Conservation (phyloP, 148 eudicot genomes). For the Diospyros kaki region DNA sequence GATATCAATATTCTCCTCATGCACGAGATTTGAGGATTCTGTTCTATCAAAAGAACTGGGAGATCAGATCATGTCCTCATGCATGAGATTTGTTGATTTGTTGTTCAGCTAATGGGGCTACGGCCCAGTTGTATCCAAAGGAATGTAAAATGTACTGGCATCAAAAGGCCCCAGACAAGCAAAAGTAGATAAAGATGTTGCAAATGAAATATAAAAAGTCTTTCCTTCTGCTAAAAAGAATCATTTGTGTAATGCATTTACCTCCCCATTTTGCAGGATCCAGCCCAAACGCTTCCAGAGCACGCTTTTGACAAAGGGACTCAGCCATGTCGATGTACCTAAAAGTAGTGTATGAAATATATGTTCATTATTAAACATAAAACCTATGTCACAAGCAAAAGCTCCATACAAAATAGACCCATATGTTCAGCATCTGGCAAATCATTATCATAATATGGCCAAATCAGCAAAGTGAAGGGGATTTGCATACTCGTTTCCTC, state of each 20-base stretch:
- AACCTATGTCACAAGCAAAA: background rate
- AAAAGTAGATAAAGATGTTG: background rate
- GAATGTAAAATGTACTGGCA: background rate
- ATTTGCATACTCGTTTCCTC: constrained; percentile 89
- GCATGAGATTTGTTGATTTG: too few species aligned
- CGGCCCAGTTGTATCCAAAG: background rate
- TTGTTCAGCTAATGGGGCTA: background rate
- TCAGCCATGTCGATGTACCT: constrained; percentile 99
- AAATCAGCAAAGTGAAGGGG: background rate
- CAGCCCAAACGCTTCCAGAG: constrained; percentile 85
- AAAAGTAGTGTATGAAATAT: background rate
- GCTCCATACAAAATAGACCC: background rate
- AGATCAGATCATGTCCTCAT: background rate
- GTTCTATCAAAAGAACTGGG: background rate
- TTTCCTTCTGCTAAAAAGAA: background rate
- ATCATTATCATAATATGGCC: background rate
- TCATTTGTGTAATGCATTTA: constrained; percentile 11
- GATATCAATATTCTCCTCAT: background rate
- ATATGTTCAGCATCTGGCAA: background rate
- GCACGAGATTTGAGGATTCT: background rate
- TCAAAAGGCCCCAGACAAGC: background rate
- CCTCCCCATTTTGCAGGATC: constrained; percentile 99
- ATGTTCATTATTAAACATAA: background rate
- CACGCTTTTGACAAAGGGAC: constrained; percentile 91
- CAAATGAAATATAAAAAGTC: background rate